These are phyloP conservation scores for Neurospora crassa DNA, from an alignment of 2,329 filamentous ascomycete species.

Conservation along the genomic window DNA sequence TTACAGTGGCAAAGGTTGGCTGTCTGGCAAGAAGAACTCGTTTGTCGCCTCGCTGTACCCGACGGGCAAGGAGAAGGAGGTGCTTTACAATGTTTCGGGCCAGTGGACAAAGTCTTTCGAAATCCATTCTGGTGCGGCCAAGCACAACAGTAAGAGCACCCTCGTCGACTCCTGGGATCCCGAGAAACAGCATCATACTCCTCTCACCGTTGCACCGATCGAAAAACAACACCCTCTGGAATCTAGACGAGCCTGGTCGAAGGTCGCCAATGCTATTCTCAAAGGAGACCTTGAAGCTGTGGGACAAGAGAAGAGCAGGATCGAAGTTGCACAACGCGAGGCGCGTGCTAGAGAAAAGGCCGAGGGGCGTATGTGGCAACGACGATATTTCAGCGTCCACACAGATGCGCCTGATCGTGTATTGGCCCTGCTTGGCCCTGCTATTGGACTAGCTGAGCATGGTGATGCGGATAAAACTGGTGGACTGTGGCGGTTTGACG, in stretches of 20 bases:
- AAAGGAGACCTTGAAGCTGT: slow-evolving; percentile 78
- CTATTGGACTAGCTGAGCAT: slow-evolving; percentile 37
- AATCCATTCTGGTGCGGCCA: slow-evolving; percentile 56
- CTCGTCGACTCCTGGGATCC: slow-evolving; percentile 54
- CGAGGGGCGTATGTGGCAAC: slow-evolving; percentile 70
- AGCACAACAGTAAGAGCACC: slow-evolving; percentile 36
- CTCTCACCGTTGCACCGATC: slow-evolving; percentile 61
- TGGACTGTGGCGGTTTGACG: slow-evolving; percentile 49
- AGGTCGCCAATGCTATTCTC: slow-evolving; percentile 72
- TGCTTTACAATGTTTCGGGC: slow-evolving; percentile 72
- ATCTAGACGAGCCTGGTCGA: slow-evolving; percentile 77
- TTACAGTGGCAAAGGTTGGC: slow-evolving; percentile 88
- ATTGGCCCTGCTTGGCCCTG: slow-evolving; percentile 34
- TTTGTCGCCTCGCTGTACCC: slow-evolving; percentile 68
- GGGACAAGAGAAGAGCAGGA: slow-evolving; percentile 70
- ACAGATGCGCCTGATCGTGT: slow-evolving; percentile 33
- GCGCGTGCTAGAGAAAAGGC: slow-evolving; percentile 61
- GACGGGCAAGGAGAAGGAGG: slow-evolving; percentile 61
- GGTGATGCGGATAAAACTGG: slow-evolving; percentile 53
- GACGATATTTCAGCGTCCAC: slow-evolving; percentile 65
- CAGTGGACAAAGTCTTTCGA: slow-evolving; percentile 83
- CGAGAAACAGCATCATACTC: slow-evolving; percentile 46
- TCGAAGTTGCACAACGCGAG: slow-evolving; percentile 80
- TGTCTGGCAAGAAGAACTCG: slow-evolving; percentile 91
- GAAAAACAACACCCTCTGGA: slow-evolving; percentile 81